Percentiles rank a stretch among this genome's conserved stretches.
Evolutionary conservation across 345 rosid genomes (phyloP).

Genomic region (Syzygium aqueum): DNA sequence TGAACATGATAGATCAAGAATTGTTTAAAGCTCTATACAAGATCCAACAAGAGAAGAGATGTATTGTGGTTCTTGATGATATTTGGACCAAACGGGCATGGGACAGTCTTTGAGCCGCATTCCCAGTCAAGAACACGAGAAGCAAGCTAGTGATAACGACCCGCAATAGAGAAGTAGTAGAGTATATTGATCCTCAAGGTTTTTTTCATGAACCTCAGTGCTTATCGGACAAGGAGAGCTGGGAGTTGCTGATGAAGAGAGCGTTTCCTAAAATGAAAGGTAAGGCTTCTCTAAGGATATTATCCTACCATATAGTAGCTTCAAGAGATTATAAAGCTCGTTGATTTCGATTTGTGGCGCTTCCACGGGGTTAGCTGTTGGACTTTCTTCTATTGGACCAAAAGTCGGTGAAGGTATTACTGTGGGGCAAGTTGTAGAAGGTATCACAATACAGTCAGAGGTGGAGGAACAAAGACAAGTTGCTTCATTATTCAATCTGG

Average conservation of each 20-base stretch:
- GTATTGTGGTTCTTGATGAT: constrained; percentile 31
- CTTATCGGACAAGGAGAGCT: constrained; percentile 20
- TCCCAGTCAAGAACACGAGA: constrained; percentile 1
- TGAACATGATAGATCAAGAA: constrained; percentile 21
- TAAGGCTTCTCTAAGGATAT: constrained; percentile 5
- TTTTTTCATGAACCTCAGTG: neutral
- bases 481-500: neutral
- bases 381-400: no score
- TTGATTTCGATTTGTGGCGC: neutral
- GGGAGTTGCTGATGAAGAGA: constrained; percentile 31
- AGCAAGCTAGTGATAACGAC: constrained; percentile 39
- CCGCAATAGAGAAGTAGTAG: constrained; percentile 20
- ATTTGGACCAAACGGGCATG: constrained; percentile 25
- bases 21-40: constrained; percentile 7
- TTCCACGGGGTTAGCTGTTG: no score
- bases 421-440: no score
- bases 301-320: neutral
- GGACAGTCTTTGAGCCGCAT: constrained; percentile 19
- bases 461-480: neutral
- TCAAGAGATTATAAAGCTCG: neutral
- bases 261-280: constrained; percentile 14
- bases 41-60: constrained; percentile 5
- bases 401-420: no score
- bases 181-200: constrained; percentile 4
- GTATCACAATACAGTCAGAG: no score